Percentiles rank a stretch among this genome's conserved stretches.
These are phyloP conservation scores for Botryotinia calthae DNA, from an alignment of 2,329 filamentous ascomycete genomes.

Conservation along the genomic window DNA sequence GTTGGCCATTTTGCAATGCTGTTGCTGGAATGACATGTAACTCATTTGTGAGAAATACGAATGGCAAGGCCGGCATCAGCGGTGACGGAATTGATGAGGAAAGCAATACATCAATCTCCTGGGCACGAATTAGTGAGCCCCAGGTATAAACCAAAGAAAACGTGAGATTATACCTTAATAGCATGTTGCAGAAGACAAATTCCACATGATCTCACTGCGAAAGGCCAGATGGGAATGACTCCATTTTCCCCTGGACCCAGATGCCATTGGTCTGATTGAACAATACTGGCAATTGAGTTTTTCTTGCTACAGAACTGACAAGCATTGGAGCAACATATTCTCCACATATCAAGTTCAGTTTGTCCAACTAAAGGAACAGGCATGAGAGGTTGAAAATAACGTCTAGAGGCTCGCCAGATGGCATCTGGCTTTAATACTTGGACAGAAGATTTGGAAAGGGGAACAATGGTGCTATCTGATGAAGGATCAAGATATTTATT, in stretches of 20 bases:
- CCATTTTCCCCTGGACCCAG: slow-evolving; percentile 60
- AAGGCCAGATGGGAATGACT: slow-evolving; percentile 68
- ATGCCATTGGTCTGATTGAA: slow-evolving; percentile 49
- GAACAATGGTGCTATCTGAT: slow-evolving; percentile 40
- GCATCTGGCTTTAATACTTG: slow-evolving; percentile 54
- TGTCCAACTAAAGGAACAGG: slow-evolving; percentile 64
- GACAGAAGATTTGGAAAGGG: slow-evolving; percentile 39
- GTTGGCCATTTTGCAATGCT: slow-evolving; percentile 52
- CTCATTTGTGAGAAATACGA: slow-evolving; percentile 61
- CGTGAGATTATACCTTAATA: slow-evolving; percentile 57
- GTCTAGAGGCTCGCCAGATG: slow-evolving; percentile 70
- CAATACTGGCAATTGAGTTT: slow-evolving; percentile 30
- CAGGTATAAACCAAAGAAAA: slow-evolving; percentile 19
- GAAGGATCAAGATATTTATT: slow-evolving; percentile 55
- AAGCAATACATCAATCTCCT: slow-evolving; percentile 70
- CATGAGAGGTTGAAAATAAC: slow-evolving; percentile 62
- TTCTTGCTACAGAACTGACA: slow-evolving; percentile 68
- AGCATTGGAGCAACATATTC: slow-evolving; percentile 56
- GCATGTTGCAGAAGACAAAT: slow-evolving; percentile 59
- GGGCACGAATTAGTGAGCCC: slow-evolving; percentile 32
- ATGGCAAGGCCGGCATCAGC: slow-evolving; percentile 67
- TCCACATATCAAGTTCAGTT: slow-evolving; percentile 75
- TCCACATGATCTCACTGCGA: slow-evolving; percentile 64
- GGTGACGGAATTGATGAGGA: slow-evolving; percentile 58
- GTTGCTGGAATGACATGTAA: slow-evolving; percentile 58